Evolutionary conservation across 2,329 filamentous ascomycete species (phyloP), one percentile per base, ranked within the genome.

Genomic region (Fusarium sp.): DNA sequence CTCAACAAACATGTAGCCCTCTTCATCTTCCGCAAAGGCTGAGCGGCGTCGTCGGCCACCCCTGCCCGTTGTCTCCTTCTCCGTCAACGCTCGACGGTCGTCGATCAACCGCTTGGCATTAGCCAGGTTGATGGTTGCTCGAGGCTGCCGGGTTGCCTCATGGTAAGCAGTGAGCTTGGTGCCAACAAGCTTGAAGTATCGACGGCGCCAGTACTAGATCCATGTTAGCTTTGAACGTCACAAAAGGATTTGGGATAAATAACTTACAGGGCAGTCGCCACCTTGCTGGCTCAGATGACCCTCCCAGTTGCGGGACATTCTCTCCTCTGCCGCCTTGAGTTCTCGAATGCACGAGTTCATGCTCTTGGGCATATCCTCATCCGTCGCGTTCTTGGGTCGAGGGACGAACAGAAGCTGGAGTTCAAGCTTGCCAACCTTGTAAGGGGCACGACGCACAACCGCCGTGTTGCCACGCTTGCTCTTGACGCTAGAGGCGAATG

Each of bases 1-100:
- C 79, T 99, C 96, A 58, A 99, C 95, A 79, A 99, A 99, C 92
- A 97, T 97, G 84, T 99, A 99, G 42, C 96, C 96, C 78, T 99
- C 96, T 81, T 99, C 96, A 71, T 99, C 96, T 80, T 98, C 96
- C 1, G 95, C 94, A 79, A 99, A 99, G 10, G 93, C 96, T 33
- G 94, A 97, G 79, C 96, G 93, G 61, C 96, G 91, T 44, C 96
- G 91, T 73, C 89, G 90, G 61, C 93, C 92, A 69, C 87, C 87
- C 77, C 90, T 92, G 62, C 90, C 91, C 13, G 86, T 89, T 0
- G 90, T 93, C 76, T 96, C 93, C 72, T 92, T 93, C 75, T 97
- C 91, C 6, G 90, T 93, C 51, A 99, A 84, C 18, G 92, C 86
- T 18, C 89, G 89, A 62, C 93, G 92, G 79, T 99, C 96, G 77